Percentiles rank a stretch among this genome's conserved stretches.
Conservation (phyloP, 2,329 filamentous ascomycete genomes). For the Pseudopyrenochaeta lycopersici region DNA sequence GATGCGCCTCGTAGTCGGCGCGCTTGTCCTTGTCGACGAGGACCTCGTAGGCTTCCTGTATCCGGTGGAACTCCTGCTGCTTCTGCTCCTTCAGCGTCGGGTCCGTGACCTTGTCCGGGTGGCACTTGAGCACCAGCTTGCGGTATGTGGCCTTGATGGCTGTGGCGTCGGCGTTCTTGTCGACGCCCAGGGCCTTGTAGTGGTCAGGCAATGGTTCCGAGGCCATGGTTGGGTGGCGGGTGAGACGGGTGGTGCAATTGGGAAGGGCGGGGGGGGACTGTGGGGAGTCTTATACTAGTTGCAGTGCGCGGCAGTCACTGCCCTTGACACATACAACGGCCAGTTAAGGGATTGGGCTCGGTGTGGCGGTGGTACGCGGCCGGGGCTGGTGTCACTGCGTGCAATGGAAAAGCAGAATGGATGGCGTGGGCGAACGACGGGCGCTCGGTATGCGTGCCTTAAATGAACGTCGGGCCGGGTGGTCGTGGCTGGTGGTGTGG, state of each 20-base stretch:
- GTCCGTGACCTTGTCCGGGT: constrained; percentile 90
- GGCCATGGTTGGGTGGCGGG: constrained; percentile 56
- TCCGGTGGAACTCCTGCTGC: constrained; percentile 87
- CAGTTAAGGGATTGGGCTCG: constrained; percentile 12
- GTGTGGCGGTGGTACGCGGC: constrained; percentile 34
- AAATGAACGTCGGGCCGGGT: constrained; percentile 15
- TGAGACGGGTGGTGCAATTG: constrained; percentile 6
- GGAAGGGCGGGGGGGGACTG: constrained; percentile 13
- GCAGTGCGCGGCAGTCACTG: constrained; percentile 16
- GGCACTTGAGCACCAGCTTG: constrained; percentile 86
- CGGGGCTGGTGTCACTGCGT: constrained; percentile 21
- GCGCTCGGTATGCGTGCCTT: constrained; percentile 4
- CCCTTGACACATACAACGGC: constrained; percentile 16
- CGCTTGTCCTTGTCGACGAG: constrained; percentile 80
- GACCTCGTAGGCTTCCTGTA: constrained; percentile 92
- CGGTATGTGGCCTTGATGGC: constrained; percentile 83
- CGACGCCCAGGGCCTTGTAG: constrained; percentile 78
- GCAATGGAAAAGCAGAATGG: constrained; percentile 11
- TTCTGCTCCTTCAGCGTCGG: constrained; percentile 78
- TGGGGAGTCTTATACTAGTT: constrained; percentile 18
- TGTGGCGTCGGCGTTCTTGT: constrained; percentile 72
- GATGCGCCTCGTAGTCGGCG: constrained; percentile 78
- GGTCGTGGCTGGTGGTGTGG: background rate
- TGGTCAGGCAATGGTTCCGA: constrained; percentile 71
- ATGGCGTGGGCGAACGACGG: background rate